Evolutionary conservation across 495 filamentous ascomycete species (phyloP).

Genomic region (Cetradonia linearis): DNA sequence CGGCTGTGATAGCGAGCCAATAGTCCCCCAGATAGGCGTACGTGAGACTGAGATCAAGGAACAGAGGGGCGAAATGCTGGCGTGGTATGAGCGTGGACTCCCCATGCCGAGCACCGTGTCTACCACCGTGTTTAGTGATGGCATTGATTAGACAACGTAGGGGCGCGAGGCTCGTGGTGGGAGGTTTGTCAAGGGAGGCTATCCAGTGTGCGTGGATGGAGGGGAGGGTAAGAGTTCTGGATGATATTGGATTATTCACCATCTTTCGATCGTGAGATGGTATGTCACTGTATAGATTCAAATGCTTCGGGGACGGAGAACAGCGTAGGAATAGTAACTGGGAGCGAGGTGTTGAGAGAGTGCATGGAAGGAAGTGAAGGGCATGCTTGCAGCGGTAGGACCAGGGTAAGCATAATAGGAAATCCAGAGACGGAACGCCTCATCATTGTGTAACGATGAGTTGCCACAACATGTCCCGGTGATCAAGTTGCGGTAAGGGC

Average conservation of each 20-base stretch:
- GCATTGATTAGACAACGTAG: background rate
- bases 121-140: background rate
- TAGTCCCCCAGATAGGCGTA: slow-evolving; percentile 14
- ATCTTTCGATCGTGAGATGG: background rate
- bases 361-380: background rate
- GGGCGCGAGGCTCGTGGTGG: background rate
- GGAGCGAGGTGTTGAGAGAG: background rate
- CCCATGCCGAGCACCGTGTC: background rate
- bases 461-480: background rate
- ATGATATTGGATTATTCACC: background rate
- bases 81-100: background rate
- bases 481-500: background rate
- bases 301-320: too few relatives aligned
- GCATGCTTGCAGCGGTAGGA: background rate
- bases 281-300: background rate
- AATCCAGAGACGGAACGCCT: background rate
- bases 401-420: background rate
- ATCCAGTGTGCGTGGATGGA: slow-evolving; percentile 1
- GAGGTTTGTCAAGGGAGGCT: background rate
- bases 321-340: background rate
- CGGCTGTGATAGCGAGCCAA: background rate
- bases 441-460: background rate
- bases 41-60: slow-evolving; percentile 12
- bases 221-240: background rate
- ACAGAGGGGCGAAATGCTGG: background rate